These are phyloP conservation scores for Flaveria ramosissima DNA, from an alignment of 129 eudicot species.

Conservation along the genomic window DNA sequence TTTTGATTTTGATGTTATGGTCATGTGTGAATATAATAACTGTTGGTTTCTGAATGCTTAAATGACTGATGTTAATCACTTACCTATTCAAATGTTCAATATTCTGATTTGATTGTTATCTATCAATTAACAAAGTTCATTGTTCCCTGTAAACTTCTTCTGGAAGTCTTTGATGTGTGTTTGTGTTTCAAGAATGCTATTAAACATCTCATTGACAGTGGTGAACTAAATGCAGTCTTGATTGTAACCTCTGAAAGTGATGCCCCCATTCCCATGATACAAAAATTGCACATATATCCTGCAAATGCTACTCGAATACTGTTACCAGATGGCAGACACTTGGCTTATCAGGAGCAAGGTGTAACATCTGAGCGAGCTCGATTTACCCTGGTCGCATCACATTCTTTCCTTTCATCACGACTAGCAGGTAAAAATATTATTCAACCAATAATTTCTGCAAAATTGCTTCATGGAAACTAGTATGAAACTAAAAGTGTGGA, in stretches of 20 bases:
- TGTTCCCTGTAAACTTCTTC: slow-evolving; percentile 6
- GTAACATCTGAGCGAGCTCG: slow-evolving; percentile 67
- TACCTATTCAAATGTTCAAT: neutral
- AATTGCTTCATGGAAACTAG: slow-evolving; percentile 13
- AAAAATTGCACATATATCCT: slow-evolving; percentile 66
- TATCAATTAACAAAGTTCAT: neutral
- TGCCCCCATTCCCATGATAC: slow-evolving; percentile 47
- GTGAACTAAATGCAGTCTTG: slow-evolving; percentile 54
- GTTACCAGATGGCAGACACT: slow-evolving; percentile 86
- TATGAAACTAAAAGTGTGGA: slow-evolving; percentile 3
- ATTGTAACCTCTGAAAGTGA: slow-evolving; percentile 50
- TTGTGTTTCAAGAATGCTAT: slow-evolving; percentile 12
- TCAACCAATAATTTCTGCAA: neutral
- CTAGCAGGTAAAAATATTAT: slow-evolving; percentile 64
- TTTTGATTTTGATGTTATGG: slow-evolving; percentile 14
- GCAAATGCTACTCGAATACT: slow-evolving; percentile 71
- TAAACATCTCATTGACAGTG: slow-evolving; percentile 33
- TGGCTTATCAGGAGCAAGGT: slow-evolving; percentile 89
- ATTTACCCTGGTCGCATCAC: slow-evolving; percentile 64
- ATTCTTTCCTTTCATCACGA: slow-evolving; percentile 84
- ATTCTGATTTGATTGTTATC: slow-evolving; percentile 5
- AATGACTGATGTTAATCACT: neutral
- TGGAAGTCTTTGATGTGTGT: slow-evolving; percentile 3
- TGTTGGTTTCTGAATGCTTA: no score
- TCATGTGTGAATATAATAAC: neutral